These are phyloP conservation scores for Trichophyton verrucosum DNA, from an alignment of 2,329 filamentous ascomycete genomes.

Conservation along the genomic window DNA sequence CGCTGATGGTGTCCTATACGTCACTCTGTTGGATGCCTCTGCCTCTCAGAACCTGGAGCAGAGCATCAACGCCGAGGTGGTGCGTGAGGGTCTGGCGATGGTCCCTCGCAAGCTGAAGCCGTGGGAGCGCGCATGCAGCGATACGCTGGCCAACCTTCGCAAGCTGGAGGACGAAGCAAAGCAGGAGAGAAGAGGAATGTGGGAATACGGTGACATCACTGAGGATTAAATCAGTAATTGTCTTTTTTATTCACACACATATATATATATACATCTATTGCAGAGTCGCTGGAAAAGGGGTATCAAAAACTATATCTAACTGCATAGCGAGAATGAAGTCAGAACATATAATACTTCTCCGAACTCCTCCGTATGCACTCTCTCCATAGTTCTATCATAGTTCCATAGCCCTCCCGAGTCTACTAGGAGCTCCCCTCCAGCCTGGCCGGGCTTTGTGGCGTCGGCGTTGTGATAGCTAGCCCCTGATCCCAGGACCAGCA, in stretches of 20 bases:
- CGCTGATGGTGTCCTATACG: constrained; percentile 66
- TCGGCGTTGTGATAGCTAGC: not conserved
- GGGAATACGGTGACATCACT: constrained; percentile 96
- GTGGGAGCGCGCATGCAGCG: constrained; percentile 69
- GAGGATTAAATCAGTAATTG: constrained; percentile 52
- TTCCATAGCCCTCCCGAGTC: too few species aligned
- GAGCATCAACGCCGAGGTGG: constrained; percentile 80
- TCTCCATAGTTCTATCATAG: not conserved
- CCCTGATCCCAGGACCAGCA: not conserved
- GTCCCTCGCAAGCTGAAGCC: constrained; percentile 81
- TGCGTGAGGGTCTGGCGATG: constrained; percentile 75
- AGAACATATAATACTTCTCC: not conserved
- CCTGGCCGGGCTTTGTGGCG: not conserved
- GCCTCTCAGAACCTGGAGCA: constrained; percentile 51
- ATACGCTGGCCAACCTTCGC: constrained; percentile 59
- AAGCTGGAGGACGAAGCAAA: constrained; percentile 69
- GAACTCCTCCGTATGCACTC: not conserved
- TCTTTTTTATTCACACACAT: not conserved
- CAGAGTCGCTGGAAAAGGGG: not conserved
- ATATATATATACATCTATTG: not conserved
- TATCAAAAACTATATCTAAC: not conserved
- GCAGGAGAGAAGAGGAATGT: constrained; percentile 70
- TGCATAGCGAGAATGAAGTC: not conserved
- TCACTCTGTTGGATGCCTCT: constrained; percentile 77
- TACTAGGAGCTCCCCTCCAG: not conserved